phyloP scores from a whole-genome alignment of 2,329 filamentous ascomycete genomes.

The Sporothrix euskadiensis region DNA sequence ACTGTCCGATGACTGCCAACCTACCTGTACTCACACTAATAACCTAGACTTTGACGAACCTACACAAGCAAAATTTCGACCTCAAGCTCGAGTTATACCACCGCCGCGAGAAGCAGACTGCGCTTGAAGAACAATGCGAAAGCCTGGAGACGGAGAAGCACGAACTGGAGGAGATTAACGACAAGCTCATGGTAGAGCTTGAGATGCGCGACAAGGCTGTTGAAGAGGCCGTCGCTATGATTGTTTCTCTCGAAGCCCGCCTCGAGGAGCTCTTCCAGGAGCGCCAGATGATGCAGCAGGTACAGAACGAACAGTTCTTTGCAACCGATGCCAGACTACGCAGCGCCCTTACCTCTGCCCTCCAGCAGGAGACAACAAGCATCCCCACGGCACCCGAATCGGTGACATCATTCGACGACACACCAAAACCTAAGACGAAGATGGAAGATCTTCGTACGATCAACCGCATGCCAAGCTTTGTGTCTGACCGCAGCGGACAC shows the following conservation, averaged over 20 bases:
- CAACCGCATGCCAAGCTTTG: conserved; percentile 63
- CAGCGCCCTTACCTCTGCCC: conserved; percentile 32
- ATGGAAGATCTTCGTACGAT: conserved; percentile 44
- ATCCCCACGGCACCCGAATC: not conserved
- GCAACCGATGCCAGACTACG: conserved; percentile 37
- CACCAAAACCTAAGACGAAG: conserved; percentile 34
- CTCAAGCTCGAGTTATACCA: conserved; percentile 73
- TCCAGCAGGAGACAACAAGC: conserved; percentile 23
- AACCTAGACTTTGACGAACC: conserved; percentile 61
- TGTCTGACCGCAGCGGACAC: conserved; percentile 60
- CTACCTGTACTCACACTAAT: not conserved
- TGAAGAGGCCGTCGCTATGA: conserved; percentile 69
- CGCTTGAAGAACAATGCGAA: conserved; percentile 50
- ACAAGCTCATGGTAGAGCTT: conserved; percentile 59
- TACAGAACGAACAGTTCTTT: conserved; percentile 45
- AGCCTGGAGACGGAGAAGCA: conserved; percentile 59
- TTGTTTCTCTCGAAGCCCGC: conserved; percentile 63
- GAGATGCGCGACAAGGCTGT: conserved; percentile 70
- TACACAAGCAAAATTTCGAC: conserved; percentile 77
- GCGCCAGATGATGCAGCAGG: conserved; percentile 53
- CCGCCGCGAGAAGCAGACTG: conserved; percentile 62
- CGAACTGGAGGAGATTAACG: conserved; percentile 59
- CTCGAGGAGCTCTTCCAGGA: conserved; percentile 57
- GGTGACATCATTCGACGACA: conserved; percentile 24
- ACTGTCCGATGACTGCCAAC: not conserved